A percentile compares a stretch with the other conserved stretches of the same genome.
These are phyloP conservation scores for Solanum sparsipilum DNA, from an alignment of 257 asterid species.

Conservation along the genomic window DNA sequence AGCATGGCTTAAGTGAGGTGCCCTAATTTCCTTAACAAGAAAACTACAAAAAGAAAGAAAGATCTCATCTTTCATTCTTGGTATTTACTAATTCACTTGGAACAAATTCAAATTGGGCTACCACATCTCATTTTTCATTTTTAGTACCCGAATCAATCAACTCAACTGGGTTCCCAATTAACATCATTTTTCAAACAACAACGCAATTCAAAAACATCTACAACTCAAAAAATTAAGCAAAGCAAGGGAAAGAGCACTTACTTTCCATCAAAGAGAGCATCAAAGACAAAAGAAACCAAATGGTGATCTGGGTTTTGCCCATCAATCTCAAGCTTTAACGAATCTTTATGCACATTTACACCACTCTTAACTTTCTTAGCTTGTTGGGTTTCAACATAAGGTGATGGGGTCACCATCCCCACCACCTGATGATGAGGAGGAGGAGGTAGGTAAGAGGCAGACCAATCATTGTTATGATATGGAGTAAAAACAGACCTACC, in stretches of 20 bases:
- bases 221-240: not conserved
- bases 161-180: not conserved
- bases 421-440: not conserved
- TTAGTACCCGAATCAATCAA: not conserved
- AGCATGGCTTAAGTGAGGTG: not conserved
- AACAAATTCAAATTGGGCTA: not conserved
- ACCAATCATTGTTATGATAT: slow-evolving; percentile 5
- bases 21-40: not conserved
- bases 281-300: slow-evolving; percentile 53
- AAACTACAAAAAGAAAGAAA: not conserved
- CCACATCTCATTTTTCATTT: not conserved
- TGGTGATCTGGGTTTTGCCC: slow-evolving; percentile 32
- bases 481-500: slow-evolving; percentile 42
- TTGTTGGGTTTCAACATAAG: slow-evolving; percentile 20
- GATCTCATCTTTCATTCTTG: not conserved
- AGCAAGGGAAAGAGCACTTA: not conserved
- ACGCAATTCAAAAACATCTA: not conserved
- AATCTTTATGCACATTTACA: slow-evolving; percentile 56
- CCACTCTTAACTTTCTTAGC: slow-evolving; percentile 51
- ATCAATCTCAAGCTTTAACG: slow-evolving; percentile 41
- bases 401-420: slow-evolving; percentile 17
- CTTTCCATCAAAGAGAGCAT: slow-evolving; percentile 62
- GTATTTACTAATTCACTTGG: not conserved
- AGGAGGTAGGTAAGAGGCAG: slow-evolving; percentile 17
- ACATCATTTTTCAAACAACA: not conserved